Conservation (phyloP, 805 yeast species). For the Lachancea waltii region DNA sequence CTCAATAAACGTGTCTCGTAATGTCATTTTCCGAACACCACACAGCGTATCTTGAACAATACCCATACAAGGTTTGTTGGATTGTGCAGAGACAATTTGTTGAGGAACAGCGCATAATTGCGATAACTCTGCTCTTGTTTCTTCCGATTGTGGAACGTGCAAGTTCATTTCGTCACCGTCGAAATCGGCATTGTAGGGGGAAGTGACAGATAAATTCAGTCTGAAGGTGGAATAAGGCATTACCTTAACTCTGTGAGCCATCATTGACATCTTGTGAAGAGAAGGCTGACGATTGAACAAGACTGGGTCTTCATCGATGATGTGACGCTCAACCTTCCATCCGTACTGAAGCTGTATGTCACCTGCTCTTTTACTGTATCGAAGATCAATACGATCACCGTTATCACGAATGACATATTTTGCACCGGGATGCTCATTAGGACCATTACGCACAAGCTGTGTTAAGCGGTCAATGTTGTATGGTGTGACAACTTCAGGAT, state of each 20-base stretch:
- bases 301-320: constrained; percentile 96
- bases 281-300: constrained; percentile 99
- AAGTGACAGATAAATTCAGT: constrained; percentile 91
- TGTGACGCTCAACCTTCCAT: constrained; percentile 98
- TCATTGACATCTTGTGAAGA: constrained; percentile 98
- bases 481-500: constrained; percentile 97
- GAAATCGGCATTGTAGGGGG: constrained; percentile 99
- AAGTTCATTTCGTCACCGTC: constrained; percentile 99
- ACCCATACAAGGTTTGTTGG: constrained; percentile 99
- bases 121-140: constrained; percentile 91
- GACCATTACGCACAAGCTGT: constrained; percentile 93
- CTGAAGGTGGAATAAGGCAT: constrained; percentile 99
- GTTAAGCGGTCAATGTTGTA: constrained; percentile 92
- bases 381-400: constrained; percentile 96
- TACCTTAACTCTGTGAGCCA: constrained; percentile 97
- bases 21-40: constrained; percentile 93
- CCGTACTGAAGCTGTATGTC: constrained; percentile 97
- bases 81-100: constrained; percentile 97
- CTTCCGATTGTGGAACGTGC: constrained; percentile 98
- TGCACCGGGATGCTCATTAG: constrained; percentile 99
- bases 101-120: constrained; percentile 95
- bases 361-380: constrained; percentile 97
- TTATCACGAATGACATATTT: constrained; percentile 96
- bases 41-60: constrained; percentile 98
- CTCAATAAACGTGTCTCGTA: constrained; percentile 82